These are phyloP conservation scores for Colletotrichum theobromicola DNA, from an alignment of 2,329 filamentous ascomycete species.

Conservation along the genomic window DNA sequence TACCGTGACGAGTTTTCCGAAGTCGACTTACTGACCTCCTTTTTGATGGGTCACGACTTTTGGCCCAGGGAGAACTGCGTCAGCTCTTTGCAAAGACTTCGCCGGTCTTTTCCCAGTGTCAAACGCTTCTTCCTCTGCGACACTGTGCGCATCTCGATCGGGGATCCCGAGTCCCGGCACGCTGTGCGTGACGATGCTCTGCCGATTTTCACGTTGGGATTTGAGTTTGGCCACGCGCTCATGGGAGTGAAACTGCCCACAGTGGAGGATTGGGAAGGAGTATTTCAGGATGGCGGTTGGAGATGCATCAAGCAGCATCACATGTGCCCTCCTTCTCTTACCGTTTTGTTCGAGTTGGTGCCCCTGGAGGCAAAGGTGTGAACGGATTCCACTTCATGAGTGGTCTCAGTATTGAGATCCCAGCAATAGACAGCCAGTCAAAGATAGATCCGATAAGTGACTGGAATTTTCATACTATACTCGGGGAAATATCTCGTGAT, in stretches of 20 bases:
- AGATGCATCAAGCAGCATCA: not conserved
- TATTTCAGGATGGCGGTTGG: not conserved
- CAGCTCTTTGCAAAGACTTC: not conserved
- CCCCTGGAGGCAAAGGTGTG: not conserved
- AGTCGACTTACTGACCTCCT: slow-evolving; percentile 21
- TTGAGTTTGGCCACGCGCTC: slow-evolving; percentile 19
- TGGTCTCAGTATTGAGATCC: not conserved
- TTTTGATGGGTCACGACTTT: slow-evolving; percentile 25
- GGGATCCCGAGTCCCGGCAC: not conserved
- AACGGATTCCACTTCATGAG: not conserved
- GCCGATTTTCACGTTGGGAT: slow-evolving; percentile 19
- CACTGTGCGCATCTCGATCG: not conserved
- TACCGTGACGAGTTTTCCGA: slow-evolving; percentile 16
- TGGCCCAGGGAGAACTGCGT: slow-evolving; percentile 22
- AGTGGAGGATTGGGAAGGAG: slow-evolving; percentile 21
- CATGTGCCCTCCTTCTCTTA: not conserved
- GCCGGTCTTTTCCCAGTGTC: not conserved
- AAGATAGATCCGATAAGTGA: not conserved
- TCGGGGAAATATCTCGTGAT: not conserved
- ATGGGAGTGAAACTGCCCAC: slow-evolving; percentile 22
- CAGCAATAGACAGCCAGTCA: not conserved
- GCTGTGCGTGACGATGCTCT: not conserved
- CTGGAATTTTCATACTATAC: not conserved
- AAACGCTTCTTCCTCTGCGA: not conserved
- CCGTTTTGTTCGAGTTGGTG: not conserved